A percentile compares a stretch with the other conserved stretches of the same genome.
These are phyloP conservation scores for Raffaelea deltoideospora DNA, from an alignment of 2,329 filamentous ascomycete genomes.

Conservation along the genomic window DNA sequence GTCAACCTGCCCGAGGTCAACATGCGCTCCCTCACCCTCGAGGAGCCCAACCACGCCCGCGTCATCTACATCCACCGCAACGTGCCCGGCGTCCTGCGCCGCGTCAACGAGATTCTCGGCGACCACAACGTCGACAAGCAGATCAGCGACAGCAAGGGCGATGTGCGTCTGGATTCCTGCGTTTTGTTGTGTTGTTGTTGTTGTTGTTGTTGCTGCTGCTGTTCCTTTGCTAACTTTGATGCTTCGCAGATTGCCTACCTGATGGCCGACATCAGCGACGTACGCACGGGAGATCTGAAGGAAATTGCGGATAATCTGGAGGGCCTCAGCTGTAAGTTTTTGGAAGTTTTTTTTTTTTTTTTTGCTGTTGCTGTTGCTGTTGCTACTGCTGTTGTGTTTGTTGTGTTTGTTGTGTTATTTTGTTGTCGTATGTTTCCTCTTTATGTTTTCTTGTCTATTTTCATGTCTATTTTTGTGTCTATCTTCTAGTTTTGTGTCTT, in stretches of 20 bases:
- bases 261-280: slow-evolving; percentile 92
- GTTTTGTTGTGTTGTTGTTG: neutral
- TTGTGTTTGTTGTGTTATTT: too few relatives aligned
- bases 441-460: too few relatives aligned
- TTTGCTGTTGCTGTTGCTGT: too few relatives aligned
- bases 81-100: slow-evolving; percentile 83
- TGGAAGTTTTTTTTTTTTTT: neutral
- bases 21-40: slow-evolving; percentile 75
- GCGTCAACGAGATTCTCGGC: slow-evolving; percentile 87
- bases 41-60: slow-evolving; percentile 78
- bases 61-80: slow-evolving; percentile 95
- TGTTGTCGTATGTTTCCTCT: too few relatives aligned
- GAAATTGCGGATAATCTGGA: slow-evolving; percentile 75
- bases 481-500: neutral
- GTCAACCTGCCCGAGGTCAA: slow-evolving; percentile 96
- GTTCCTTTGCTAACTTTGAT: neutral
- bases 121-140: slow-evolving; percentile 99
- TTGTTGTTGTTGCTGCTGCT: neutral
- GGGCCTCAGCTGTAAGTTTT: slow-evolving; percentile 55
- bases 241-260: slow-evolving; percentile 50
- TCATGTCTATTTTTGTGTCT: too few relatives aligned
- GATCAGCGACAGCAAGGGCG: slow-evolving; percentile 87
- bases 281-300: slow-evolving; percentile 68
- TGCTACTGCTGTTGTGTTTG: too few relatives aligned
- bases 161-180: slow-evolving; percentile 32